Evolutionary conservation across 2,329 filamentous ascomycete species (phyloP), one percentile per base, ranked within the genome.

Genomic region (Botrytis porri): DNA sequence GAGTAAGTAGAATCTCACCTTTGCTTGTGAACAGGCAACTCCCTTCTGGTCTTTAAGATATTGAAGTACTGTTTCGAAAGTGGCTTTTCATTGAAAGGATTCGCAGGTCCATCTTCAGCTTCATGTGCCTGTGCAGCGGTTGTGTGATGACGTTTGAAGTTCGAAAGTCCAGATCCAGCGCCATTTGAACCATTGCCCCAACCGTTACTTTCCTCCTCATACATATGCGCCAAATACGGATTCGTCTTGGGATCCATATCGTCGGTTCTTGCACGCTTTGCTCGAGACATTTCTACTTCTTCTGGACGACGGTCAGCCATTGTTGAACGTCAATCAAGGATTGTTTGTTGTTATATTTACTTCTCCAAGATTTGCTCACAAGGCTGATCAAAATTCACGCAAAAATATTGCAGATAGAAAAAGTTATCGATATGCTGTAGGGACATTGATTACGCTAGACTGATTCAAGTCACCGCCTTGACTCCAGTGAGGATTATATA

Each of bases 1-100:
- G 14, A 32, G 9, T n/a, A 29, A 35, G 22, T 72, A 57, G 54
- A 62, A 70, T 74, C 87, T 78, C 83, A 93, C 87, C 94, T 91
- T 83, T 99, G 96, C 81, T 94, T 91, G 83, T 97, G 91, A 61
- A 99, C 96, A 22, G 96, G 96, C 75, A 99, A 88, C 78, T 94
- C 91, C 81, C 95, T 89, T 78, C 96, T 88, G 72, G 88, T 89
- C 84, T 95, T 89, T 79, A 99, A 85, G 80, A 99, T 99, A 79
- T 90, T 89, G 82, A 98, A 94, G 86, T 99, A 99, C 80, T 92
- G 90, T 77, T 90, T 87, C 63, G 94, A 94, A 79, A 97, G 91
- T 22, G 89, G 85, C 73, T 88, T 85, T 74, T 91, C 90, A 66
- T 90, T 99, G 85, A 98, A 98, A 35, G 95, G 92, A 81, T 98